Percentiles rank a stretch among this genome's conserved stretches.
These are phyloP conservation scores for Apophysomyces sp. DNA, from an alignment of 371 early-diverging fungal genomes.

Conservation along the genomic window DNA sequence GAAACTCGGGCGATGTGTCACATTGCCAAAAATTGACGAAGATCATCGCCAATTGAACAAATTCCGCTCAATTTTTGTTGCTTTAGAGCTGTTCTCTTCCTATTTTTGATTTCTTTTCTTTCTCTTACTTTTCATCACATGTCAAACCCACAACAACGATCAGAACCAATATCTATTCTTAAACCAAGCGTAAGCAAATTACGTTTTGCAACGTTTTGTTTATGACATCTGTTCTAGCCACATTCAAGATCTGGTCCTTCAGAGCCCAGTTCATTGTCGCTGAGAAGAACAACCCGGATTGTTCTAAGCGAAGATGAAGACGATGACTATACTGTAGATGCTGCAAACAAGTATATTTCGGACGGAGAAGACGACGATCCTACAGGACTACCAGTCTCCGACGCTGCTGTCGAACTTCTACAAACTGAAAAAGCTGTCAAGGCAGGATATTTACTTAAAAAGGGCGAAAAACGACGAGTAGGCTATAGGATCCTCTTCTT, in stretches of 20 bases:
- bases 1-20: not conserved
- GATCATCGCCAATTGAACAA: slow-evolving; percentile 1
- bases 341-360: slow-evolving; percentile 20
- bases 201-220: not conserved
- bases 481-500: too few species aligned
- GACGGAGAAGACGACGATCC: slow-evolving; percentile 59
- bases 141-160: slow-evolving; percentile 8
- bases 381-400: slow-evolving; percentile 41
- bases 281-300: slow-evolving; percentile 23
- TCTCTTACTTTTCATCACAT: not conserved
- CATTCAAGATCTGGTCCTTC: slow-evolving; percentile 7
- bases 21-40: not conserved
- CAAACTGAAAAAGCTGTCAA: slow-evolving; percentile 67
- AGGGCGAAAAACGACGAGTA: slow-evolving; percentile 78
- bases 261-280: slow-evolving; percentile 8
- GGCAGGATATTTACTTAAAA: slow-evolving; percentile 73
- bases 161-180: slow-evolving; percentile 23
- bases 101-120: not conserved
- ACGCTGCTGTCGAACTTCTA: slow-evolving; percentile 51
- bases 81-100: not conserved
- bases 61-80: not conserved
- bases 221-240: not conserved
- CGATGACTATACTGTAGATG: slow-evolving; percentile 20
- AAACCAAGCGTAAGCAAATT: slow-evolving; percentile 12
- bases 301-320: slow-evolving; percentile 46